Percentiles rank a stretch among this genome's conserved stretches.
phyloP scores from a whole-genome alignment of 2,329 filamentous ascomycete genomes.

The Ceratocystis alfenasii region DNA sequence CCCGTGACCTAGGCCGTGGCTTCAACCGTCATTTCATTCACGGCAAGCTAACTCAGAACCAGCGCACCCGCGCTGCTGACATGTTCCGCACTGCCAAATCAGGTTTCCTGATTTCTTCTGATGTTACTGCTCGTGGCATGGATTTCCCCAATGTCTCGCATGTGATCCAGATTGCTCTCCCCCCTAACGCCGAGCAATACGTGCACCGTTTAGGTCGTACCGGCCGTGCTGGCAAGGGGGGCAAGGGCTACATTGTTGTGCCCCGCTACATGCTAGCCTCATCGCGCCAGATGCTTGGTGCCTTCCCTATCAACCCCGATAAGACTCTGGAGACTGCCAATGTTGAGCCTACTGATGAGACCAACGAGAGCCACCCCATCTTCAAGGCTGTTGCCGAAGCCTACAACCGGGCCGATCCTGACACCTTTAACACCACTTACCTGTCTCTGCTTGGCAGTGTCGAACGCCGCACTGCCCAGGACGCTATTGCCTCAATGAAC shows the following conservation, averaged over 20 bases:
- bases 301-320: slow-evolving; percentile 50
- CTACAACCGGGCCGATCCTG: slow-evolving; percentile 28
- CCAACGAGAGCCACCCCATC: slow-evolving; percentile 24
- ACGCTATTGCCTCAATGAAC: slow-evolving; percentile 41
- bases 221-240: slow-evolving; percentile 60
- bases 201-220: slow-evolving; percentile 70
- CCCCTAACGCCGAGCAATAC: slow-evolving; percentile 55
- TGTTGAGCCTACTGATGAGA: slow-evolving; percentile 14
- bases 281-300: slow-evolving; percentile 41
- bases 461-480: slow-evolving; percentile 30
- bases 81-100: slow-evolving; percentile 53
- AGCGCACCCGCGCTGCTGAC: slow-evolving; percentile 59
- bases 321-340: slow-evolving; percentile 38
- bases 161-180: slow-evolving; percentile 59
- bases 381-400: slow-evolving; percentile 33
- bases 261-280: slow-evolving; percentile 40
- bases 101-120: slow-evolving; percentile 62
- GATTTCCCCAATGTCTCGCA: slow-evolving; percentile 73
- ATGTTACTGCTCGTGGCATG: slow-evolving; percentile 72
- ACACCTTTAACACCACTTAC: slow-evolving; percentile 37
- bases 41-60: slow-evolving; percentile 57
- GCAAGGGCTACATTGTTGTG: slow-evolving; percentile 58
- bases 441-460: slow-evolving; percentile 44
- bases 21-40: slow-evolving; percentile 55
- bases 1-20: slow-evolving; percentile 34